Evolutionary conservation across 2,329 filamentous ascomycete species (phyloP), one percentile per base, ranked within the genome.

Genomic region (Aspergillus ochraceoroseus): DNA sequence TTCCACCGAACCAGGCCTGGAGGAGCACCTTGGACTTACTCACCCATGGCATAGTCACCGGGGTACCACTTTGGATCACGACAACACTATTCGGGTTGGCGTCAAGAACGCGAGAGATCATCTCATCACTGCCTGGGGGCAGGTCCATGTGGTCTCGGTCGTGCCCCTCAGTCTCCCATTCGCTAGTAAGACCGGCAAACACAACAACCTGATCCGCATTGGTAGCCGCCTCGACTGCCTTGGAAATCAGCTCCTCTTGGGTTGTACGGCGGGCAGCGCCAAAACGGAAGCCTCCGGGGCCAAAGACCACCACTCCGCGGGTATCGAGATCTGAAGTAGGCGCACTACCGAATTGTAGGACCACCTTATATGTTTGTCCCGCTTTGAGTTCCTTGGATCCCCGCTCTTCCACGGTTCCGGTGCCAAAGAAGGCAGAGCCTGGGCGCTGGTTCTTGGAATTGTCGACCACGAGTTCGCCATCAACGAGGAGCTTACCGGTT

Each of bases 1-100:
- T 87, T n/a, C 87, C 86, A 45, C 85, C 84, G 55, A 88, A 92
- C 85, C 85, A 92, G 5, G 85, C 85, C 55, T 90, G 83, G 1
- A 88, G 58, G 1, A 89, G 68, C 2, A 80, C 77, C 5, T 70
- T 68, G 7, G 67, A 59, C n/a, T 67, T 59, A 3, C 64, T 54
- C 2, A 55, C 61, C 65, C 72, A 72, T 0, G 71, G 72, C 62
- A 75, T 72, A 2, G 68, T 71, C 7, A 75, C 66, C 0, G 85
- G 85, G 0, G 84, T 87, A 23, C 85, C 86, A 0, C 83, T 86
- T 54, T 89, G 85, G 57, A 86, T 79, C 1, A 89, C 81, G 1
- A 92, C 77, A 1, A 79, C 77, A 1, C 83, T 82, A 40, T 81
- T 81, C 3, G 80, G 70, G 59, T 89, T 88, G 0, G 73, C 82